These are phyloP conservation scores for Vitis hybrid DNA, from an alignment of 177 flowering plant species.

Conservation along the genomic window DNA sequence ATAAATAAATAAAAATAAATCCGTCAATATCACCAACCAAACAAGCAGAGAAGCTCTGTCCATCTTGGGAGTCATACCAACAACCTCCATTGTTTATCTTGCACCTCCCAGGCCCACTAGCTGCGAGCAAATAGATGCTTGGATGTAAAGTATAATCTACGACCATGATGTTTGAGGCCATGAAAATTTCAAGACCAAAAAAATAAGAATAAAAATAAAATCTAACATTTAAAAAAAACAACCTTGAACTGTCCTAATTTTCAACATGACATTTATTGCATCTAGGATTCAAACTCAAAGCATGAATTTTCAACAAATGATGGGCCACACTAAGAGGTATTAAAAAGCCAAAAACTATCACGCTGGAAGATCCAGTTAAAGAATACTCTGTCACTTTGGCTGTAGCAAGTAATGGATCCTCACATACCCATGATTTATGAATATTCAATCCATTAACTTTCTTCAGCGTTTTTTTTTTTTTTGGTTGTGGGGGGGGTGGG, in stretches of 20 bases:
- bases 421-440: too few relatives aligned
- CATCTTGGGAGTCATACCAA: constrained; percentile 81
- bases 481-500: too few relatives aligned
- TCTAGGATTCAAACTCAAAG: not conserved
- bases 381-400: too few relatives aligned
- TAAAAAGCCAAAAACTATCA: too few relatives aligned
- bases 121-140: constrained; percentile 35
- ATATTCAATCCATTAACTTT: too few relatives aligned
- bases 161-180: too few relatives aligned
- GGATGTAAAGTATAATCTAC: not conserved
- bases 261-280: not conserved
- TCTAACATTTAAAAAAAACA: not conserved
- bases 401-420: too few relatives aligned
- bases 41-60: constrained; percentile 78
- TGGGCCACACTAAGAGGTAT: too few relatives aligned
- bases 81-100: constrained; percentile 92
- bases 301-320: constrained; percentile 1
- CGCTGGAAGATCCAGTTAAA: too few relatives aligned
- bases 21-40: constrained; percentile 38
- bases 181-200: not conserved
- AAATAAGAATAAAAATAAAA: not conserved
- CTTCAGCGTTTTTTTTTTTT: too few relatives aligned
- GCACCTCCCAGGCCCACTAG: constrained; percentile 91
- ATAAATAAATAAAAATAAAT: not conserved
- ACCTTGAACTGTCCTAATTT: not conserved